Evolutionary conservation across 1,284 basidiomycete species (phyloP).

Genomic region (Melanopsichium pennsylvanicum): DNA sequence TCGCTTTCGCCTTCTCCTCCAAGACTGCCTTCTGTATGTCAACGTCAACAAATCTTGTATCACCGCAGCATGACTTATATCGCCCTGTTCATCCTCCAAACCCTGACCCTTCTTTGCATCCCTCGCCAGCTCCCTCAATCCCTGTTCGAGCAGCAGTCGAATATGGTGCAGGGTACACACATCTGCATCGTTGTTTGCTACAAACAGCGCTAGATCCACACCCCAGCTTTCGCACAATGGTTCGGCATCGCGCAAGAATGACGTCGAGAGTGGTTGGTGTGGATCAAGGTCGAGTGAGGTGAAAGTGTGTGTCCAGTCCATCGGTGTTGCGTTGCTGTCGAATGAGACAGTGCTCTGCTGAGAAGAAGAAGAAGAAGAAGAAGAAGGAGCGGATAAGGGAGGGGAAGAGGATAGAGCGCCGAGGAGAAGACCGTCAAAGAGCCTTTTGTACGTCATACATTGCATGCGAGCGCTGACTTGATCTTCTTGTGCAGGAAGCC

Average conservation of each 20-base stretch:
- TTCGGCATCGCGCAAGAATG: slow-evolving; percentile 37
- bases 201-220: slow-evolving; percentile 5
- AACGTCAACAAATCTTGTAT: slow-evolving; percentile 18
- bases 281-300: slow-evolving; percentile 23
- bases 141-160: slow-evolving; percentile 20
- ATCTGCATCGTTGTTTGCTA: slow-evolving; percentile 8
- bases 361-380: background rate
- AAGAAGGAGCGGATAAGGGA: too few species aligned
- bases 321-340: slow-evolving; percentile 35
- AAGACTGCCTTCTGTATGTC: slow-evolving; percentile 23
- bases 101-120: slow-evolving; percentile 8
- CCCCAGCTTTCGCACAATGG: slow-evolving; percentile 41
- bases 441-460: slow-evolving; percentile 60
- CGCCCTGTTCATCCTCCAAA: background rate
- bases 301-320: slow-evolving; percentile 27
- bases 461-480: slow-evolving; percentile 53
- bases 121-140: slow-evolving; percentile 9
- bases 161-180: slow-evolving; percentile 36
- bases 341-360: background rate
- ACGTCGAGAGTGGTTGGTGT: slow-evolving; percentile 19
- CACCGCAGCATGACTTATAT: background rate
- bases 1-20: slow-evolving; percentile 2
- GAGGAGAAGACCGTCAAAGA: slow-evolving; percentile 45
- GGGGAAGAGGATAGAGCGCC: slow-evolving; percentile 15
- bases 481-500: slow-evolving; percentile 42